Percentiles rank a stretch among this genome's conserved stretches.
phyloP scores from a whole-genome alignment of 805 yeast genomes.

The Jamesozyma lodderae region DNA sequence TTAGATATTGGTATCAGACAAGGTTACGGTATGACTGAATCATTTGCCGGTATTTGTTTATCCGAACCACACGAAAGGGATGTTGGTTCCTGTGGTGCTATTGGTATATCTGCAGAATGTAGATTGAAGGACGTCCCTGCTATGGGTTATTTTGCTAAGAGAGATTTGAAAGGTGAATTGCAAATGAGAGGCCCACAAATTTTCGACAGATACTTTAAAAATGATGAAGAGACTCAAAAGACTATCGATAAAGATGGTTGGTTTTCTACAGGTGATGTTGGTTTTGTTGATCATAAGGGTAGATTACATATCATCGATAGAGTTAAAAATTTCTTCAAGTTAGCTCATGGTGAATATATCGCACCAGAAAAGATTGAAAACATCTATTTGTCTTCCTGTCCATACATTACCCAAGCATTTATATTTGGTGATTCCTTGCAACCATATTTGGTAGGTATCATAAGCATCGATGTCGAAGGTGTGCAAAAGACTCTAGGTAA shows the following conservation, averaged over 20 bases:
- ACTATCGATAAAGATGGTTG: conserved; percentile 51
- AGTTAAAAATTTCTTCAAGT: conserved; percentile 70
- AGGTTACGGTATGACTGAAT: conserved; percentile 73
- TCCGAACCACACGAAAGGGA: conserved; percentile 38
- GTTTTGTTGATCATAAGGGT: conserved; percentile 42
- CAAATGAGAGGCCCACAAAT: conserved; percentile 58
- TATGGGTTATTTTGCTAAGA: conserved; percentile 42
- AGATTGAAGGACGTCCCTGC: conserved; percentile 56
- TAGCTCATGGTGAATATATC: conserved; percentile 58
- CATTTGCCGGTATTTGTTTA: conserved; percentile 51
- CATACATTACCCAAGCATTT: conserved; percentile 45
- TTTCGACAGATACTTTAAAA: conserved; percentile 47
- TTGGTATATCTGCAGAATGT: conserved; percentile 47
- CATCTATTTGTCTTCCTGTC: conserved; percentile 44
- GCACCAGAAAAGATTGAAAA: conserved; percentile 73
- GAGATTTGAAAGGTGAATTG: conserved; percentile 49
- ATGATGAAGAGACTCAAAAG: conserved; percentile 43
- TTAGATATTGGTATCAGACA: conserved; percentile 48
- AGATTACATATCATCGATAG: conserved; percentile 58
- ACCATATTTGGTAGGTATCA: conserved; percentile 48
- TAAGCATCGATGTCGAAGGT: conserved; percentile 50
- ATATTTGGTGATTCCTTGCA: conserved; percentile 57
- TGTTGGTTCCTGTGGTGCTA: conserved; percentile 54
- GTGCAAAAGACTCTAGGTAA: conserved; percentile 26
- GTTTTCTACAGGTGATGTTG: conserved; percentile 65